A percentile compares a stretch with the other conserved stretches of the same genome.
Evolutionary conservation across 352 stramenopile genomes (phyloP).

Genomic region (Globisporangium megalacanthum): DNA sequence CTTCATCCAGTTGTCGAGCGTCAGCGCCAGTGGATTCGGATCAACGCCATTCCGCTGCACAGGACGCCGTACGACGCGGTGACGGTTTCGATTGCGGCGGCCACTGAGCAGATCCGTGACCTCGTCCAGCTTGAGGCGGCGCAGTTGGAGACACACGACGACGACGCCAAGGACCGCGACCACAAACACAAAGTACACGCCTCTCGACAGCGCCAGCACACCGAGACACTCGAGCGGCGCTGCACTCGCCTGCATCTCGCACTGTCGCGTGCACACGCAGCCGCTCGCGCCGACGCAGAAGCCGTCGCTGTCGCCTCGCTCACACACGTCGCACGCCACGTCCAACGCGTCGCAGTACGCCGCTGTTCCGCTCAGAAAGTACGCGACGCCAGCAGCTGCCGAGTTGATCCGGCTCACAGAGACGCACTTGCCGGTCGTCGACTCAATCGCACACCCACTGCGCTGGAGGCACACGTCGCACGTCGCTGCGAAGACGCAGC

Average conservation of each 20-base stretch:
- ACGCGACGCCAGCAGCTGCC: conserved; percentile 10
- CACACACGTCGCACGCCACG: conserved; percentile 19
- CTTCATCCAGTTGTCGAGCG: conserved; percentile 28
- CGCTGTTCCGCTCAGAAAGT: conserved; percentile 15
- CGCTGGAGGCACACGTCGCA: conserved; percentile 12
- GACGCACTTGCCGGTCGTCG: conserved; percentile 32
- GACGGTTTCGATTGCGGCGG: no score
- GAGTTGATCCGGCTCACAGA: conserved; percentile 15
- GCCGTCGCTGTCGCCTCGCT: conserved; percentile 2
- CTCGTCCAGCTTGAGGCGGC: no score
- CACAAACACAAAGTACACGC: conserved; percentile 10
- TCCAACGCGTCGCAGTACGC: conserved; percentile 26
- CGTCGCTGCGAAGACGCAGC: conserved; percentile 10
- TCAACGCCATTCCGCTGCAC: no score
- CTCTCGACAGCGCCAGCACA: conserved; percentile 4
- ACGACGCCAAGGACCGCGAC: conserved; percentile 1
- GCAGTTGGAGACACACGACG: conserved; percentile 10
- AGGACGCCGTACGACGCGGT: no score
- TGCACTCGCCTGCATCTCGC: conserved; percentile 11
- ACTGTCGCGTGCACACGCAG: conserved; percentile 25
- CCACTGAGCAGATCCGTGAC: no score
- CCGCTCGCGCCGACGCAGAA: conserved; percentile 17
- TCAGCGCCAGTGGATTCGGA: conserved; percentile 17
- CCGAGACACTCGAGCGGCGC: conserved; percentile 5
- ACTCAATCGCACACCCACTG: conserved; percentile 30